Conservation (phyloP, 116 monocot genomes). For the Iris pallida region DNA sequence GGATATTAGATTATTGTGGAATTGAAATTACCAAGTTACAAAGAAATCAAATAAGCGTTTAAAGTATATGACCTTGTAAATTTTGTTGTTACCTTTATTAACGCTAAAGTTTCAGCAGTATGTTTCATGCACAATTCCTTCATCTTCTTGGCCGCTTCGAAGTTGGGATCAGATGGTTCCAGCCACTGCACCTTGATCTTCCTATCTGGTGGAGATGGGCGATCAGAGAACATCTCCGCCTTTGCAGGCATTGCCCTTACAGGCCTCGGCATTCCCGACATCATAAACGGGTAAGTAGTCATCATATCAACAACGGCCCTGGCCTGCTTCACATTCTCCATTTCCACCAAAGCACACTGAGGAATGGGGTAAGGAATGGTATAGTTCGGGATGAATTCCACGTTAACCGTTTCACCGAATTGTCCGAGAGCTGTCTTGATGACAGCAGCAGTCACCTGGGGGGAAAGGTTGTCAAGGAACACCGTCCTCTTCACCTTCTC, state of each 20-base stretch:
- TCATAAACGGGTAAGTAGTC: slow-evolving; percentile 60
- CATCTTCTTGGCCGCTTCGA: slow-evolving; percentile 38
- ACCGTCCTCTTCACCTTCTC: slow-evolving; percentile 73
- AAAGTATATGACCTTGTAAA: too few relatives aligned
- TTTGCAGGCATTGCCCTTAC: slow-evolving; percentile 45
- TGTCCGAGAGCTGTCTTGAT: slow-evolving; percentile 54
- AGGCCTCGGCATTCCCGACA: slow-evolving; percentile 71
- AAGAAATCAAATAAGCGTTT: too few relatives aligned
- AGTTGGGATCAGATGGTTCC: slow-evolving; percentile 33
- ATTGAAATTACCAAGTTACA: too few relatives aligned
- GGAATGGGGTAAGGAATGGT: slow-evolving; percentile 45
- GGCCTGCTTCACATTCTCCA: slow-evolving; percentile 51
- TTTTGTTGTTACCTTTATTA: slow-evolving; percentile 43
- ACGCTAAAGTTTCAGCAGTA: slow-evolving; percentile 34
- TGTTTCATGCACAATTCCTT: slow-evolving; percentile 42
- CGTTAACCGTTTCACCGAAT: slow-evolving; percentile 42
- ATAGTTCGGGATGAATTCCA: slow-evolving; percentile 54
- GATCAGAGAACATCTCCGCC: slow-evolving; percentile 54
- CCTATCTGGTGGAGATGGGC: slow-evolving; percentile 51
- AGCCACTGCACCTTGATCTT: slow-evolving; percentile 46
- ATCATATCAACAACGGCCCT: slow-evolving; percentile 25
- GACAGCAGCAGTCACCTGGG: slow-evolving; percentile 37
- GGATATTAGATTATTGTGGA: too few relatives aligned
- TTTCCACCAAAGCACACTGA: slow-evolving; percentile 63
- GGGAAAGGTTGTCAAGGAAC: slow-evolving; percentile 62